These are phyloP conservation scores for Aspergillus sp. DNA, from an alignment of 2,329 filamentous ascomycete species.

Conservation along the genomic window DNA sequence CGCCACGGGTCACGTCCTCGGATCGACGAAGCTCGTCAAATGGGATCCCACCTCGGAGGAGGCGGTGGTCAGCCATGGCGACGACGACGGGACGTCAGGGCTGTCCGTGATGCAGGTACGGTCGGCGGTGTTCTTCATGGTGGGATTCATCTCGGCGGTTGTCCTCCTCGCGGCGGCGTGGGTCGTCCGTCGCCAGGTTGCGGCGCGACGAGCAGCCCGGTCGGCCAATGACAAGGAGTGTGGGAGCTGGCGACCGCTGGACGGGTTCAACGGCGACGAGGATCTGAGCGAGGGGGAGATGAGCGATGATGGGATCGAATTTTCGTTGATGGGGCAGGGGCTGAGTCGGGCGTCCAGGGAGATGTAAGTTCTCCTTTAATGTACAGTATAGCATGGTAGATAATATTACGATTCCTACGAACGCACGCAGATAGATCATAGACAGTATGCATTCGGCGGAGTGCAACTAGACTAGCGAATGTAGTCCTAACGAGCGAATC, in stretches of 20 bases:
- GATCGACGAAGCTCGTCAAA: slow-evolving; percentile 14
- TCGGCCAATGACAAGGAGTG: background rate
- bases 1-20: slow-evolving; percentile 18
- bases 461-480: background rate
- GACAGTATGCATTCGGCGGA: too few relatives aligned
- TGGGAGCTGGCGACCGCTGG: slow-evolving; percentile 6
- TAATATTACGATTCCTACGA: too few relatives aligned
- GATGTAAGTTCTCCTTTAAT: too few relatives aligned
- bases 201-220: background rate
- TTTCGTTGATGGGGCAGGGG: slow-evolving; percentile 11
- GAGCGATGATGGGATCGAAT: slow-evolving; percentile 10
- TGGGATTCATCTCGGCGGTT: slow-evolving; percentile 4
- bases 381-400: too few relatives aligned
- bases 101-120: background rate
- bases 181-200: background rate
- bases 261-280: slow-evolving; percentile 7
- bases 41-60: slow-evolving; percentile 21
- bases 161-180: background rate
- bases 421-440: too few relatives aligned
- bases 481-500: background rate
- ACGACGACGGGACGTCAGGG: background rate
- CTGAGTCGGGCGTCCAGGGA: too few relatives aligned
- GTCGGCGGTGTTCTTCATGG: slow-evolving; percentile 1
- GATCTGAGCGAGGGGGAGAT: slow-evolving; percentile 14
- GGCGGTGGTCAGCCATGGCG: slow-evolving; percentile 10